These are phyloP conservation scores for Madurella mycetomatis DNA, from an alignment of 2,329 filamentous ascomycete species.

Conservation along the genomic window DNA sequence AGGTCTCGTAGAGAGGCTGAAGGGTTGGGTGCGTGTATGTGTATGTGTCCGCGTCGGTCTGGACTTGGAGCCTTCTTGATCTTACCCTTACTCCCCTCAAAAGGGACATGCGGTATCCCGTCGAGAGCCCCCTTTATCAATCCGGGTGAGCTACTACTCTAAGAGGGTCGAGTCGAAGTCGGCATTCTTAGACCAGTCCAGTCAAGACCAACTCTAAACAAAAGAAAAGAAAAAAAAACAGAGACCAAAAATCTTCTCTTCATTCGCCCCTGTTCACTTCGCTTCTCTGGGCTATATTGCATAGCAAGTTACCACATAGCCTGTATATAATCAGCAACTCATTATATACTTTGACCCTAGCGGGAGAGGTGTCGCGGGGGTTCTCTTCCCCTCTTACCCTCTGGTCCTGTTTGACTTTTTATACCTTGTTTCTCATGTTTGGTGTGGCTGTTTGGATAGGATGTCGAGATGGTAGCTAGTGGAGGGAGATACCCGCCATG, in stretches of 20 bases:
- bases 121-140: no score
- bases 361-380: neutral
- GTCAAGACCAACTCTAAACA: neutral
- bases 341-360: neutral
- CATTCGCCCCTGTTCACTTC: slow-evolving; percentile 5
- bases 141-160: neutral
- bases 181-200: slow-evolving; percentile 1
- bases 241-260: neutral
- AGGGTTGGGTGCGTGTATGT: neutral
- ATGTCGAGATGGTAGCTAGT: neutral
- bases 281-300: slow-evolving; percentile 3
- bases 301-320: neutral
- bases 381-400: slow-evolving; percentile 1
- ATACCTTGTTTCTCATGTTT: neutral
- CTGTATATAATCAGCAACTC: slow-evolving; percentile 3
- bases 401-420: neutral
- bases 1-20: slow-evolving; percentile 38
- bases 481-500: neutral
- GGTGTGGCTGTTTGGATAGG: neutral
- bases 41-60: no score
- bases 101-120: no score
- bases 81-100: no score
- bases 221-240: neutral
- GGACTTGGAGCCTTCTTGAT: no score
- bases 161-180: neutral